Conservation (phyloP, 164 flowering plant genomes). For the Annona cherimola region DNA sequence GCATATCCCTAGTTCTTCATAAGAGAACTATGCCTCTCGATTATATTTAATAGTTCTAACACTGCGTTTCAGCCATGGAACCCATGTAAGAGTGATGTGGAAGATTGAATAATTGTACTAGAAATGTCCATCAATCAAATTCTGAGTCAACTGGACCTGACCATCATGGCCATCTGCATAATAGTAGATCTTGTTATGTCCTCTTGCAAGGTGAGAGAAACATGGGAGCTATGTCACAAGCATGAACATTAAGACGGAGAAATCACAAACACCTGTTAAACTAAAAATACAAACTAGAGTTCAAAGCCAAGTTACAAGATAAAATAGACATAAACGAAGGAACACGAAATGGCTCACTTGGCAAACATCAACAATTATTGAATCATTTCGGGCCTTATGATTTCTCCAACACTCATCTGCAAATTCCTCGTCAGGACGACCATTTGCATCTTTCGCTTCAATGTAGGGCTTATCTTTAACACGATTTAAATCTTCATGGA, state of each 20-base stretch:
- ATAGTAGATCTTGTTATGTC: too few relatives aligned
- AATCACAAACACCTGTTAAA: neutral
- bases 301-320: neutral
- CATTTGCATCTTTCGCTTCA: constrained; percentile 77
- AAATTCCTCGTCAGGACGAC: constrained; percentile 78
- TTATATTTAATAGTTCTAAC: too few relatives aligned
- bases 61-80: too few relatives aligned
- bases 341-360: constrained; percentile 44
- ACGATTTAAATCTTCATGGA: constrained; percentile 97
- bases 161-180: too few relatives aligned
- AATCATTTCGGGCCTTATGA: constrained; percentile 94
- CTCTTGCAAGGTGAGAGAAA: too few relatives aligned
- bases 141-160: too few relatives aligned
- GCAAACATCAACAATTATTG: constrained; percentile 87
- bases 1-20: too few relatives aligned
- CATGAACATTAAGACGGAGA: neutral
- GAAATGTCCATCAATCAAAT: too few relatives aligned
- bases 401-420: constrained; percentile 86
- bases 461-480: constrained; percentile 86
- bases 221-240: neutral
- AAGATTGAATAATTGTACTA: too few relatives aligned
- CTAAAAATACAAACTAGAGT: neutral
- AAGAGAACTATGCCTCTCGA: too few relatives aligned
- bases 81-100: too few relatives aligned
- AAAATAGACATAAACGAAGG: neutral